Percentiles rank a stretch among this genome's conserved stretches.
Evolutionary conservation across 2,329 filamentous ascomycete genomes (phyloP).

Genomic region (Sporothrix humicola): DNA sequence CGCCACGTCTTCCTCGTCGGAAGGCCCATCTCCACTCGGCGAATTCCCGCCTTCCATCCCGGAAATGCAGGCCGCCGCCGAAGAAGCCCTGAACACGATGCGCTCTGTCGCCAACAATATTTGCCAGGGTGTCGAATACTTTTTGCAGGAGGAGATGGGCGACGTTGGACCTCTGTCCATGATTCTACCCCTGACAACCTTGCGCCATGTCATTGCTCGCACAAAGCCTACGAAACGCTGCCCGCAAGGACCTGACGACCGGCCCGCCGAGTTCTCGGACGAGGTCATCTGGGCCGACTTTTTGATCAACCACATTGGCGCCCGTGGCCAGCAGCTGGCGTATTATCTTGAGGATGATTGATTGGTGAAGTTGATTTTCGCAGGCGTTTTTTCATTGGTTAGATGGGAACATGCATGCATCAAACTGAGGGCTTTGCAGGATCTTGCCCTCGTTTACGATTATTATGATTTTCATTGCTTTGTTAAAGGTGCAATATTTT

Average conservation of each 20-base stretch:
- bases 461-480: too few relatives aligned
- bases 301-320: constrained; percentile 31
- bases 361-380: background rate
- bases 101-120: constrained; percentile 37
- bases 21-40: background rate
- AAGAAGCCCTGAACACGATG: background rate
- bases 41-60: background rate
- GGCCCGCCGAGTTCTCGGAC: constrained; percentile 32
- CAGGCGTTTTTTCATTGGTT: background rate
- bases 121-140: constrained; percentile 40
- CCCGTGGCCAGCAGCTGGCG: constrained; percentile 34
- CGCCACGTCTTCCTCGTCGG: background rate
- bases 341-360: constrained; percentile 27
- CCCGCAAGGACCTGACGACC: background rate
- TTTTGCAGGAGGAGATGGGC: constrained; percentile 35
- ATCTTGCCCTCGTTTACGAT: too few relatives aligned
- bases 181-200: constrained; percentile 34
- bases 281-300: constrained; percentile 34
- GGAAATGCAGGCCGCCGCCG: constrained; percentile 24
- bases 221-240: background rate
- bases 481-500: too few relatives aligned
- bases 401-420: too few relatives aligned
- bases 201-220: constrained; percentile 27
- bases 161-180: constrained; percentile 37
- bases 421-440: too few relatives aligned